These are phyloP conservation scores for Talaromyces piceae DNA, from an alignment of 2,329 filamentous ascomycete species.

Conservation along the genomic window DNA sequence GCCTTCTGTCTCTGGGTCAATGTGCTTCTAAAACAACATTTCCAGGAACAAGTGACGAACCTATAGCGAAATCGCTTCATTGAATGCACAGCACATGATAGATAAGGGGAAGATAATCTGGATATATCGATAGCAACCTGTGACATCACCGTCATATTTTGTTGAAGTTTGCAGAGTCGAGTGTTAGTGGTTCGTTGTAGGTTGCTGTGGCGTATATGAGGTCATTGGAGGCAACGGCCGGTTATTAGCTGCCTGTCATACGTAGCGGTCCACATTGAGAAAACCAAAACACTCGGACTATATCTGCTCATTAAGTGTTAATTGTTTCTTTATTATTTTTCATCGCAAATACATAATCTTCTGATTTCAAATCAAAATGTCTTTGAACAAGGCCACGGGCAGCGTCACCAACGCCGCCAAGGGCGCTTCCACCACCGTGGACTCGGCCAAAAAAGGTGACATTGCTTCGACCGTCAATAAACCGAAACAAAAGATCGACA, in stretches of 20 bases:
- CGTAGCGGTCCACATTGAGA: background rate
- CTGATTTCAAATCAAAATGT: constrained; percentile 13
- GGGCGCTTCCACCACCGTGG: constrained; percentile 13
- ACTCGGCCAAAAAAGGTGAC: constrained; percentile 13
- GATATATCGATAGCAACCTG: background rate
- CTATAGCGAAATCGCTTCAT: too few relatives aligned
- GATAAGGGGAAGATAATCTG: too few relatives aligned
- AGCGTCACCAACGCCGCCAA: constrained; percentile 17
- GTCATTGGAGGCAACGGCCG: background rate
- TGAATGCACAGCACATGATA: too few relatives aligned
- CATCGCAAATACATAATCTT: too few relatives aligned
- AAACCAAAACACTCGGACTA: background rate
- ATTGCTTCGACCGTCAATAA: constrained; percentile 13
- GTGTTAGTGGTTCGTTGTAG: background rate
- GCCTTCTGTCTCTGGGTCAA: too few relatives aligned
- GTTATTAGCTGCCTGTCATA: background rate
- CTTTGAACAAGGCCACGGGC: constrained; percentile 19
- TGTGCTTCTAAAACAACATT: too few relatives aligned
- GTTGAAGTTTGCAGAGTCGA: background rate
- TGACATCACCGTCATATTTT: background rate
- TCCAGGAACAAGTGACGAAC: too few relatives aligned
- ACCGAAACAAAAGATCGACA: constrained; percentile 12
- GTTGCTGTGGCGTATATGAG: background rate
- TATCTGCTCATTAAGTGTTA: too few relatives aligned
- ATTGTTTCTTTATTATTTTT: too few relatives aligned